Percentiles rank a stretch among this genome's conserved stretches.
Conservation (phyloP, 169 alveolate species). For the Eimeria necatrix region DNA sequence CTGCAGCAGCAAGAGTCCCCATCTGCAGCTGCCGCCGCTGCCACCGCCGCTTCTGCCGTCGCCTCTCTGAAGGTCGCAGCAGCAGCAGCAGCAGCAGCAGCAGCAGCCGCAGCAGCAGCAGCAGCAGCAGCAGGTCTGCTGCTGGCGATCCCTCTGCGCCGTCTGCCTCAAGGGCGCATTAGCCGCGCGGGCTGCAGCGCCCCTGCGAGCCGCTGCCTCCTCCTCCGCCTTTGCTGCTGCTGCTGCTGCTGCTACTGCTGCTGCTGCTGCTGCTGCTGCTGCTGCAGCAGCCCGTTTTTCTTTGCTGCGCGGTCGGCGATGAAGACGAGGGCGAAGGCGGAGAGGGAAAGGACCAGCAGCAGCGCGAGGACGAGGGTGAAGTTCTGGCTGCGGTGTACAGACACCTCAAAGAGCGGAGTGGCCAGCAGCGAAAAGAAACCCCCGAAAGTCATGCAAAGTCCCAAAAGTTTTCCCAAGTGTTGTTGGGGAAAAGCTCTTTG, state of each 20-base stretch:
- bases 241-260: neutral
- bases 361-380: constrained; percentile 21
- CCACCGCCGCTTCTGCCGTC: too few species aligned
- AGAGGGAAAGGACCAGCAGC: neutral
- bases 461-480: constrained; percentile 64
- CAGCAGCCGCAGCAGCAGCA: too few species aligned
- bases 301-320: neutral
- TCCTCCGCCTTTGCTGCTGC: neutral
- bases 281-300: neutral
- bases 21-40: too few species aligned
- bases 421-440: constrained; percentile 58
- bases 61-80: too few species aligned
- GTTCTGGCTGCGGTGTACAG: constrained; percentile 10
- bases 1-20: too few species aligned
- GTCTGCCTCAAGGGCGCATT: too few species aligned
- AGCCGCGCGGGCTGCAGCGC: too few species aligned
- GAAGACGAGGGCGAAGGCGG: neutral
- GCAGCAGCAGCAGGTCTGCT: too few species aligned
- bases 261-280: neutral
- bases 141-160: too few species aligned
- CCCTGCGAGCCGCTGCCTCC: neutral
- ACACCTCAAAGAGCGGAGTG: constrained; percentile 51
- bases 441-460: constrained; percentile 53
- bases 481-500: constrained; percentile 1
- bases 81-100: too few species aligned